phyloP scores from a whole-genome alignment of 257 asterid species.

The Nicotiana noctiflora region DNA sequence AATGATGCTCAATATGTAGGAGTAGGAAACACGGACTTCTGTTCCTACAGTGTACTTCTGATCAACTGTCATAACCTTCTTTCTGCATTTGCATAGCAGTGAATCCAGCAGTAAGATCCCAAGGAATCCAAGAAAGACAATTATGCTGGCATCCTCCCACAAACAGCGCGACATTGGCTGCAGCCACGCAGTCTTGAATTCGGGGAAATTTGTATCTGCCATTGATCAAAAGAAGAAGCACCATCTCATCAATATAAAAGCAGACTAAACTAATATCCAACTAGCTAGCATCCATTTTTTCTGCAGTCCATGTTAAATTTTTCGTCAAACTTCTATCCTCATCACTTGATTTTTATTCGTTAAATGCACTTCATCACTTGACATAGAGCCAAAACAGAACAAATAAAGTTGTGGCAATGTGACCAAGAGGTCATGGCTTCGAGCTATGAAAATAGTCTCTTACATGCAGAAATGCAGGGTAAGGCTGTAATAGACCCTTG shows the following conservation, averaged over 20 bases:
- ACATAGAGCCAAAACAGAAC: neutral
- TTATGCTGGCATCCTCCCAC: conserved; percentile 57
- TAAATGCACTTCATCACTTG: neutral
- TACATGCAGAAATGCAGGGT: neutral
- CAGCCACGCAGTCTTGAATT: conserved; percentile 38
- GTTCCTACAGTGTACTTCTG: conserved; percentile 24
- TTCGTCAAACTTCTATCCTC: neutral
- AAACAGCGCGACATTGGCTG: conserved; percentile 46
- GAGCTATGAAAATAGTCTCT: neutral
- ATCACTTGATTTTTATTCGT: neutral
- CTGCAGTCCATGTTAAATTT: neutral
- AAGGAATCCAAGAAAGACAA: conserved; percentile 51
- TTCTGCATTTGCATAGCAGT: conserved; percentile 36
- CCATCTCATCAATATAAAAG: neutral
- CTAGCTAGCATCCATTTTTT: neutral
- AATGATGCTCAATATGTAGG: conserved; percentile 31
- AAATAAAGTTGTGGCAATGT: neutral
- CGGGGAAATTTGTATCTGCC: conserved; percentile 36
- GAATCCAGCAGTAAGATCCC: conserved; percentile 34
- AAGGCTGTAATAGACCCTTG: too few relatives aligned
- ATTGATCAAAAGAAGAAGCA: conserved; percentile 8
- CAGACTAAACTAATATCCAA: neutral
- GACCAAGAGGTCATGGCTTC: too few relatives aligned
- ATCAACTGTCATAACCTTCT: conserved; percentile 28
- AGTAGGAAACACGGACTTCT: conserved; percentile 43